A percentile compares a stretch with the other conserved stretches of the same genome.
Conservation (phyloP, 768 basidiomycete genomes). For the Hypholoma fasciculare region DNA sequence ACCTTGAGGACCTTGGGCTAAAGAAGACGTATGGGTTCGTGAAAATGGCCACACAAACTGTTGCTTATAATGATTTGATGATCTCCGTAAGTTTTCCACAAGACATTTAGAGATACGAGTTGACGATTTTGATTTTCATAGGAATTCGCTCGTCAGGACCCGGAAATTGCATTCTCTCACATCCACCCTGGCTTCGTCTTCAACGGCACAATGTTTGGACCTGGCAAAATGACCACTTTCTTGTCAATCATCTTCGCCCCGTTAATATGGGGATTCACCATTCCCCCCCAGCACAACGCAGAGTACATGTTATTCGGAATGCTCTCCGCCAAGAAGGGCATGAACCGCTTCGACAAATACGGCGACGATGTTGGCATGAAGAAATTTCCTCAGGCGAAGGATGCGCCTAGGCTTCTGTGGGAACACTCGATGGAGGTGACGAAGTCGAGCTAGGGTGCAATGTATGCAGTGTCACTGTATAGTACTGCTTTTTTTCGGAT, state of each 20-base stretch:
- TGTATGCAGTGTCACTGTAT: neutral
- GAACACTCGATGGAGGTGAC: slow-evolving; percentile 39
- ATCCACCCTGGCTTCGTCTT: slow-evolving; percentile 39
- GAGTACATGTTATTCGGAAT: slow-evolving; percentile 33
- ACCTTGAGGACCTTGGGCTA: slow-evolving; percentile 38
- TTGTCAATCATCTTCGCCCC: slow-evolving; percentile 18
- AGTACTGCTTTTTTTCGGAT: neutral
- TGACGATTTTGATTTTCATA: slow-evolving; percentile 7
- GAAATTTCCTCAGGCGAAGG: slow-evolving; percentile 15
- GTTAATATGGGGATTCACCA: slow-evolving; percentile 20
- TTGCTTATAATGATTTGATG: slow-evolving; percentile 40
- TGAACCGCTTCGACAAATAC: slow-evolving; percentile 16
- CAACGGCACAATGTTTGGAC: slow-evolving; percentile 23
- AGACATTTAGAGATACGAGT: neutral
- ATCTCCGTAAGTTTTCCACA: slow-evolving; percentile 24
- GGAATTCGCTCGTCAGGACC: slow-evolving; percentile 39
- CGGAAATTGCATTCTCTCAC: slow-evolving; percentile 43
- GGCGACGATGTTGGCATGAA: slow-evolving; percentile 21
- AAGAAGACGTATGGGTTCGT: slow-evolving; percentile 31
- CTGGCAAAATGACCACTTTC: slow-evolving; percentile 2
- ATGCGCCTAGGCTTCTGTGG: slow-evolving; percentile 21
- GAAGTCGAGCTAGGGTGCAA: neutral
- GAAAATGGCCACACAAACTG: slow-evolving; percentile 23
- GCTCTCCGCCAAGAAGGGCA: slow-evolving; percentile 22
- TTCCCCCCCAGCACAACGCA: slow-evolving; percentile 22